phyloP scores from a whole-genome alignment of 331 rosid species.

The Cydonia oblonga region DNA sequence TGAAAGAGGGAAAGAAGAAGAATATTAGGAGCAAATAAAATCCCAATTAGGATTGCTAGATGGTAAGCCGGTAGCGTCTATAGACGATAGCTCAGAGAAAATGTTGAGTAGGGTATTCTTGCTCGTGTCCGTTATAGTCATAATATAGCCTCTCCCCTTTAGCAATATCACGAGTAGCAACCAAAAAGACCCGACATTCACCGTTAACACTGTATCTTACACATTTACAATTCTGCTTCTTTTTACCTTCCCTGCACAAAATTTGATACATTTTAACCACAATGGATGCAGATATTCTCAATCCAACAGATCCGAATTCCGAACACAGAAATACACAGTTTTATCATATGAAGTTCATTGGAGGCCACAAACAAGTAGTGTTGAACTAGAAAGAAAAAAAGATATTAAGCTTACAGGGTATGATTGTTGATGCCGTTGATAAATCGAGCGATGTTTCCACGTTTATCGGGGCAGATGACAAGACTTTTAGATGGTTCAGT shows the following conservation, averaged over 20 bases:
- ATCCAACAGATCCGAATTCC: not conserved
- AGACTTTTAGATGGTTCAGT: slow-evolving; percentile 31
- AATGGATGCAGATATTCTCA: not conserved
- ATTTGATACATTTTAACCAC: slow-evolving; percentile 20
- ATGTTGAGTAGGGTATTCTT: slow-evolving; percentile 67
- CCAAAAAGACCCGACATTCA: slow-evolving; percentile 66
- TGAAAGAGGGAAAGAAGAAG: not conserved
- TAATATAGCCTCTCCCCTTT: slow-evolving; percentile 82
- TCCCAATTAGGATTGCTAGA: slow-evolving; percentile 10
- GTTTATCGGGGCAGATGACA: slow-evolving; percentile 66
- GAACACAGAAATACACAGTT: not conserved
- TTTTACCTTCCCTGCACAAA: slow-evolving; percentile 70
- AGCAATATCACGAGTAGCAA: slow-evolving; percentile 73
- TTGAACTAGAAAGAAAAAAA: not conserved
- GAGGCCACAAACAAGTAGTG: not conserved
- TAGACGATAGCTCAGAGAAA: slow-evolving; percentile 44
- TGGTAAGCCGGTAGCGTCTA: not conserved
- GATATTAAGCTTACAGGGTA: slow-evolving; percentile 35
- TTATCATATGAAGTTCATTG: slow-evolving; percentile 5
- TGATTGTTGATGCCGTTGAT: slow-evolving; percentile 78
- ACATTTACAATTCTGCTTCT: slow-evolving; percentile 80
- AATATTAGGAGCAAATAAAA: not conserved
- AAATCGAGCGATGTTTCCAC: slow-evolving; percentile 71
- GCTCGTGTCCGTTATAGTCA: slow-evolving; percentile 72
- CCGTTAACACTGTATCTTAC: slow-evolving; percentile 62